These are phyloP conservation scores for Tetratostichococcus sp. DNA, from an alignment of 139 green algal genomes.

Conservation along the genomic window DNA sequence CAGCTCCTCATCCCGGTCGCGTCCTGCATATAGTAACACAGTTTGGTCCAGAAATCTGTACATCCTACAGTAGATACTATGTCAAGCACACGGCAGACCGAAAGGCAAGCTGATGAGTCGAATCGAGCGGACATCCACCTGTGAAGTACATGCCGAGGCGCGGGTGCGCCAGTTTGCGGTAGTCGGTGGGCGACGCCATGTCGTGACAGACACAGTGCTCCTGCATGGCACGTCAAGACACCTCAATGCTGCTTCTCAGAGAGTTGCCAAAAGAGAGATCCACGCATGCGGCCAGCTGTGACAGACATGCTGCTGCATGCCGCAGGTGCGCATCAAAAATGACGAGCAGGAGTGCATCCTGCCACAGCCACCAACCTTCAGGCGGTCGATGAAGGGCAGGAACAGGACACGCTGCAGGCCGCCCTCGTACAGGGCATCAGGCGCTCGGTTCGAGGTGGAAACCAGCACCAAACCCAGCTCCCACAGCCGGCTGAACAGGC, in stretches of 20 bases:
- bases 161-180: constrained; percentile 72
- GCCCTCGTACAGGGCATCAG: constrained; percentile 87
- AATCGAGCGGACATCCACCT: too few relatives aligned
- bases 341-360: neutral
- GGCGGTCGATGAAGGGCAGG: constrained; percentile 89
- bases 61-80: too few relatives aligned
- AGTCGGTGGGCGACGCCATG: constrained; percentile 82
- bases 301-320: too few relatives aligned
- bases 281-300: too few relatives aligned
- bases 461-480: constrained; percentile 77
- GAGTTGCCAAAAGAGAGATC: too few relatives aligned
- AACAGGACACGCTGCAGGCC: constrained; percentile 94
- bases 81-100: too few relatives aligned
- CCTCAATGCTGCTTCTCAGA: too few relatives aligned
- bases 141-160: constrained; percentile 78
- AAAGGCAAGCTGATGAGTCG: too few relatives aligned
- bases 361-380: constrained; percentile 51
- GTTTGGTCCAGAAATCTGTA: too few relatives aligned
- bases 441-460: constrained; percentile 79
- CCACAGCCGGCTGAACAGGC: constrained; percentile 82
- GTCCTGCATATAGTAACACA: neutral
- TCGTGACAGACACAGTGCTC: constrained; percentile 78
- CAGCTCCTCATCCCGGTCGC: constrained; percentile 28
- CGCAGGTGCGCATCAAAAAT: too few relatives aligned
- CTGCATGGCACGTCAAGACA: constrained; percentile 39